Conservation (phyloP, 208 protist species). For the Trypanosoma boissoni region DNA sequence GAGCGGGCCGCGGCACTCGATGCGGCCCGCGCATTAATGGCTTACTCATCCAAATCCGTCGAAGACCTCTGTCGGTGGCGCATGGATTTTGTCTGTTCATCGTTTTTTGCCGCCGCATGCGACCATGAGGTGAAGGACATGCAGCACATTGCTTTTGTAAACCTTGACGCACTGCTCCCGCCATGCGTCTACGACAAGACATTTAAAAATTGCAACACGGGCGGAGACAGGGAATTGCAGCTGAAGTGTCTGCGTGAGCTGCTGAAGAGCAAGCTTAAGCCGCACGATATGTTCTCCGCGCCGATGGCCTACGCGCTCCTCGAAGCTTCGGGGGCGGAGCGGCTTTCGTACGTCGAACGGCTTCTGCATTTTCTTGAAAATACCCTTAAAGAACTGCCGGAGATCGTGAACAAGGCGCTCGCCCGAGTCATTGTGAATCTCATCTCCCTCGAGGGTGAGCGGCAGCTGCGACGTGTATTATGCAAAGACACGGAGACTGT, state of each 20-base stretch:
- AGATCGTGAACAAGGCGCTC: constrained; percentile 23
- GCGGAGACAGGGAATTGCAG: background rate
- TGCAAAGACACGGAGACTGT: constrained; percentile 27
- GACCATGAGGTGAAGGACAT: constrained; percentile 17
- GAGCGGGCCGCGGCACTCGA: constrained; percentile 15
- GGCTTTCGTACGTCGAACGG: constrained; percentile 13
- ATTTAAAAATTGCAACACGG: no score
- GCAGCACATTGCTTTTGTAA: constrained; percentile 8
- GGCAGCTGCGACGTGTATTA: constrained; percentile 29
- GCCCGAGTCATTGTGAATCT: constrained; percentile 49
- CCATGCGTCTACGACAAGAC: constrained; percentile 18
- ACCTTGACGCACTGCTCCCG: constrained; percentile 26
- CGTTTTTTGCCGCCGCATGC: constrained; percentile 37
- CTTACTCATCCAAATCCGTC: constrained; percentile 29
- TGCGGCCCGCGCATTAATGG: constrained; percentile 23
- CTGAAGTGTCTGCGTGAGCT: constrained; percentile 12
- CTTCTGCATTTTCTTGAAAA: constrained; percentile 21
- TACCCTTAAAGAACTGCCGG: constrained; percentile 20
- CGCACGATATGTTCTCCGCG: constrained; percentile 8
- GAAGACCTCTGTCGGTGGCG: constrained; percentile 30
- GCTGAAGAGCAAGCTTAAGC: background rate
- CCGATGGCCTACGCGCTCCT: constrained; percentile 31
- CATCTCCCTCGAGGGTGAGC: constrained; percentile 65
- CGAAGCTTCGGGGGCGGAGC: constrained; percentile 11
- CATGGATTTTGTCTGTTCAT: constrained; percentile 21